Percentiles rank a stretch among this genome's conserved stretches.
These are phyloP conservation scores for Nemania serpens DNA, from an alignment of 2,329 filamentous ascomycete species.

Conservation along the genomic window DNA sequence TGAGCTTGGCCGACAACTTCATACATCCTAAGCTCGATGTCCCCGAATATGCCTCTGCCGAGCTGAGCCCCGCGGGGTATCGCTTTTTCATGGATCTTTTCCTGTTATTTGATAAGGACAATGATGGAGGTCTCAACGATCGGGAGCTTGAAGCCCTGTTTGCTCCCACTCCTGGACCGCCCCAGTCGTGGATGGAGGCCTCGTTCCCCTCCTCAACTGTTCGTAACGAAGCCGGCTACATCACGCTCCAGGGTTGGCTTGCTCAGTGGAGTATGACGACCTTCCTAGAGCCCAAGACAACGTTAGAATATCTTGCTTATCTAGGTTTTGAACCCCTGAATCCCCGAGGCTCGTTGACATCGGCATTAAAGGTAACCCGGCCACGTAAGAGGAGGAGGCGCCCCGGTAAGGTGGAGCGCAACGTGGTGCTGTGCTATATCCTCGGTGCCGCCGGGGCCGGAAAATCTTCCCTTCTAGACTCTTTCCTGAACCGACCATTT, in stretches of 20 bases:
- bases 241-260: conserved; percentile 96
- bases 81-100: conserved; percentile 98
- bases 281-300: conserved; percentile 92
- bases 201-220: conserved; percentile 93
- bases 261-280: conserved; percentile 99
- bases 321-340: conserved; percentile 88
- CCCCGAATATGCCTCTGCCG: conserved; percentile 86
- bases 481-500: conserved; percentile 89
- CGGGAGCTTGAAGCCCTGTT: conserved; percentile 85
- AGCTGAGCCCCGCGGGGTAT: conserved; percentile 92
- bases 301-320: conserved; percentile 93
- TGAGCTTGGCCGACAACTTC: conserved; percentile 89
- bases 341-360: conserved; percentile 75
- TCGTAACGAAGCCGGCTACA: conserved; percentile 90
- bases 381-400: conserved; percentile 82
- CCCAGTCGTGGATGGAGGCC: conserved; percentile 83
- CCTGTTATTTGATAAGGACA: conserved; percentile 93
- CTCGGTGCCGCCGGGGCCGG: conserved; percentile 84
- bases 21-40: conserved; percentile 94
- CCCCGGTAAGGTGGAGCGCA: conserved; percentile 86
- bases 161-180: conserved; percentile 88
- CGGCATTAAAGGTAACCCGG: conserved; percentile 90
- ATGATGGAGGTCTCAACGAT: conserved; percentile 90
- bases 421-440: conserved; percentile 92
- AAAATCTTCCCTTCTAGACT: conserved; percentile 88